Percentiles rank a stretch among this genome's conserved stretches.
phyloP scores from a whole-genome alignment of 768 basidiomycete species.

The Tylopilus sp. region DNA sequence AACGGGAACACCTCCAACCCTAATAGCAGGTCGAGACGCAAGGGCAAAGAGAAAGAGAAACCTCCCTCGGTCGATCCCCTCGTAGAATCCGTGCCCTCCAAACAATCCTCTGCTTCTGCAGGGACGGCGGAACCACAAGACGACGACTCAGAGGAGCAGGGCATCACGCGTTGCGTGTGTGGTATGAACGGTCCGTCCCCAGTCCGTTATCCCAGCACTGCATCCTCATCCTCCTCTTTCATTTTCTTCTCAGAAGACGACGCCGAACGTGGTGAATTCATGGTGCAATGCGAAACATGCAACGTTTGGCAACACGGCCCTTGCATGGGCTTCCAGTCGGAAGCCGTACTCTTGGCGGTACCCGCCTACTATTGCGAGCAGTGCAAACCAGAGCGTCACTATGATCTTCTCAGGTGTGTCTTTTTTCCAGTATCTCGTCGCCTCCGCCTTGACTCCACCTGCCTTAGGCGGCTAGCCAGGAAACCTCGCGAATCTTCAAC shows the following conservation, averaged over 20 bases:
- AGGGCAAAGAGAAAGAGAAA: constrained; percentile 63
- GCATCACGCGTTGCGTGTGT: constrained; percentile 82
- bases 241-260: constrained; percentile 55
- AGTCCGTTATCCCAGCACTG: constrained; percentile 4
- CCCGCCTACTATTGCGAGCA: constrained; percentile 92
- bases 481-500: constrained; percentile 62
- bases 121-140: constrained; percentile 40
- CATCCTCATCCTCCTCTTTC: constrained; percentile 30
- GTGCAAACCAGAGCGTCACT: constrained; percentile 85
- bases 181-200: constrained; percentile 65
- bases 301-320: constrained; percentile 98
- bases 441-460: constrained; percentile 15
- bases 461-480: constrained; percentile 57
- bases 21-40: constrained; percentile 55
- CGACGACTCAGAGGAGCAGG: constrained; percentile 48
- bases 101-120: constrained; percentile 27
- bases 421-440: constrained; percentile 13
- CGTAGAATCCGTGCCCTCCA: constrained; percentile 25
- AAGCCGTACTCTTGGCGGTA: constrained; percentile 68
- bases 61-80: constrained; percentile 31
- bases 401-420: constrained; percentile 75
- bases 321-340: constrained; percentile 89
- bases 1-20: constrained; percentile 31
- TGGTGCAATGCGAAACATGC: constrained; percentile 97
- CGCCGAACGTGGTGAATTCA: constrained; percentile 86